Evolutionary conservation across 805 yeast species (phyloP).

Genomic region (Diddensiella transvaalensis): DNA sequence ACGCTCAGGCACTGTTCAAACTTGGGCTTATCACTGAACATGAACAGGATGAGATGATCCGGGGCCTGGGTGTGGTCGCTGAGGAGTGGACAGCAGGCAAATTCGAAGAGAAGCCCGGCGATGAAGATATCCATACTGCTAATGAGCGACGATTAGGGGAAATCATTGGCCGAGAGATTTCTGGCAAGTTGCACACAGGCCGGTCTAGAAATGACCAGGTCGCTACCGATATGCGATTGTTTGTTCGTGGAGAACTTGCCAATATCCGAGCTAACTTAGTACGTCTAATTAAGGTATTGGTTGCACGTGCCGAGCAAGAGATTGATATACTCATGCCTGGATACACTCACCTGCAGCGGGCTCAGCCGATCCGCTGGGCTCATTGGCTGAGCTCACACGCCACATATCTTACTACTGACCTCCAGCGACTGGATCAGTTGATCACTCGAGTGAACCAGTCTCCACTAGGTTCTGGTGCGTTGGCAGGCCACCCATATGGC

Average conservation of each 20-base stretch:
- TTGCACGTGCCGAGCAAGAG: constrained; percentile 76
- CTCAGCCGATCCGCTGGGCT: constrained; percentile 99
- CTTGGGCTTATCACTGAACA: constrained; percentile 67
- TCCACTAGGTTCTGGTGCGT: constrained; percentile 96
- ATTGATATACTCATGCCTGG: constrained; percentile 97
- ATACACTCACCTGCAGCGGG: constrained; percentile 96
- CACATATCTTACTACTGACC: constrained; percentile 88
- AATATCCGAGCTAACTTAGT: constrained; percentile 55
- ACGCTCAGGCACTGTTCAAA: constrained; percentile 81
- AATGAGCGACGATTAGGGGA: constrained; percentile 98
- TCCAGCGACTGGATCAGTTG: constrained; percentile 77
- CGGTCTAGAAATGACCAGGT: constrained; percentile 98
- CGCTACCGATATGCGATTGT: constrained; percentile 97
- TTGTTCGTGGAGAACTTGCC: constrained; percentile 71
- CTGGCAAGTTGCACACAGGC: constrained; percentile 99
- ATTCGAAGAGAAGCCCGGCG: constrained; percentile 79
- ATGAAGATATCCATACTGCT: constrained; percentile 98
- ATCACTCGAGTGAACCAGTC: constrained; percentile 78
- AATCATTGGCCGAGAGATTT: constrained; percentile 84
- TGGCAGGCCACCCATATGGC: constrained; percentile 99
- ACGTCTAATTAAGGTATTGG: constrained; percentile 62
- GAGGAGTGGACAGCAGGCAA: constrained; percentile 73
- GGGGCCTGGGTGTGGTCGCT: constrained; percentile 68
- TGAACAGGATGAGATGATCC: constrained; percentile 77
- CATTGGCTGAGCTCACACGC: constrained; percentile 96